phyloP scores from a whole-genome alignment of 116 monocot genomes.

The Zostera marina region DNA sequence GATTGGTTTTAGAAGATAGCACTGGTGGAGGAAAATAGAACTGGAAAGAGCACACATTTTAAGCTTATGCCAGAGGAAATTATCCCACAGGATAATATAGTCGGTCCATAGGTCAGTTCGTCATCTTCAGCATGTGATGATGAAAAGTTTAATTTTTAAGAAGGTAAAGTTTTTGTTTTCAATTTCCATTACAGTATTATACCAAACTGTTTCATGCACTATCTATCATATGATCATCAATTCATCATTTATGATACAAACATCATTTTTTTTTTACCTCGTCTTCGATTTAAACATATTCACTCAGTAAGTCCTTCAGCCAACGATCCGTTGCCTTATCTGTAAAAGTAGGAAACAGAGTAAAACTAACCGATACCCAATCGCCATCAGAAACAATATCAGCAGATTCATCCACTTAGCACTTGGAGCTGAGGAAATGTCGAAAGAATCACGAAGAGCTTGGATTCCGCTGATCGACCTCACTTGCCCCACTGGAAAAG shows the following conservation, averaged over 20 bases:
- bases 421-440: conserved; percentile 46
- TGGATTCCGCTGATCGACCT: conserved; percentile 71
- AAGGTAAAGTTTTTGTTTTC: no score
- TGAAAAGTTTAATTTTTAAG: no score
- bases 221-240: background rate
- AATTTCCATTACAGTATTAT: no score
- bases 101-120: no score
- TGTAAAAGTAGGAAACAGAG: conserved; percentile 38
- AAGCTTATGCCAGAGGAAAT: no score
- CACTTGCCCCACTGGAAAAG: conserved; percentile 81
- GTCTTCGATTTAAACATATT: conserved; percentile 6
- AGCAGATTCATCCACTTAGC: conserved; percentile 76
- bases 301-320: conserved; percentile 8
- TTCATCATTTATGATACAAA: background rate
- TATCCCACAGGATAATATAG: no score
- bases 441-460: conserved; percentile 63
- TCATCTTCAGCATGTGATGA: no score
- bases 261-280: background rate
- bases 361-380: conserved; percentile 48
- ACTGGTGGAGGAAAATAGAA: no score
- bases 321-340: conserved; percentile 13
- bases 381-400: conserved; percentile 61
- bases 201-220: no score
- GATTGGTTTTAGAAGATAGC: no score
- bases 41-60: no score